Evolutionary conservation across 768 basidiomycete genomes (phyloP), one percentile per base, ranked within the genome.

Genomic region (Boletus tylopilopsis): DNA sequence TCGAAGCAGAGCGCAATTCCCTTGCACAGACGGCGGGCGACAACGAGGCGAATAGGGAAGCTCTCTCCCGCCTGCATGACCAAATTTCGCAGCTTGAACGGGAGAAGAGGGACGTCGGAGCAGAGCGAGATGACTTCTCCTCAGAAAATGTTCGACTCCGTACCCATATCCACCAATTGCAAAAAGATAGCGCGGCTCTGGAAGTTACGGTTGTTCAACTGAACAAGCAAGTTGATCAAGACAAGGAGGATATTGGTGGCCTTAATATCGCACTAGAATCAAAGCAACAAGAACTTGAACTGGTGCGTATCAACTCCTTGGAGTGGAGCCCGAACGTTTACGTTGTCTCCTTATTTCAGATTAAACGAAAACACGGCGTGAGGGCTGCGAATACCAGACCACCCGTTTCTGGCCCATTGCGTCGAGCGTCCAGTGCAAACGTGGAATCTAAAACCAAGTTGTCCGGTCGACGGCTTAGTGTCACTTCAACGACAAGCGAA

Each of bases 211-310:
- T 94, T 35, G 72, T 82, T 13, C 85, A 88, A 58, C 67, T 90
- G 44, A 77, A 75, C 53, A 90, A 88, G 69, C 76, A 85, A 58
- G 73, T 79, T 33, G 71, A 73, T 0, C 74, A 83, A 61, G 78
- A 86, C 53, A 84, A 85, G 66, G 86, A 93, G 36, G 93, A 95
- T 66, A 65, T 87, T 19, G 68, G 78, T 41, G 87, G 89, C n/a
- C 69, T 95, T 58, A 94, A 95, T 59, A 92, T 94, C 30, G 94
- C 93, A 0, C 69, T 96, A 46, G 91, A 94, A 67, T 85, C 91
- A 22, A 96, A 96, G 69, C 94, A 96, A 61, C 92, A 94, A 66
- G 94, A 95, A 66, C 71, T 96, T 33, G 92, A 95, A 64, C 63
- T 94, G 67, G 94, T 96, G 51, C 45, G 81, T 75, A 36, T 24